Conservation (phyloP, 805 yeast genomes). For the Danielia oregonensis region DNA sequence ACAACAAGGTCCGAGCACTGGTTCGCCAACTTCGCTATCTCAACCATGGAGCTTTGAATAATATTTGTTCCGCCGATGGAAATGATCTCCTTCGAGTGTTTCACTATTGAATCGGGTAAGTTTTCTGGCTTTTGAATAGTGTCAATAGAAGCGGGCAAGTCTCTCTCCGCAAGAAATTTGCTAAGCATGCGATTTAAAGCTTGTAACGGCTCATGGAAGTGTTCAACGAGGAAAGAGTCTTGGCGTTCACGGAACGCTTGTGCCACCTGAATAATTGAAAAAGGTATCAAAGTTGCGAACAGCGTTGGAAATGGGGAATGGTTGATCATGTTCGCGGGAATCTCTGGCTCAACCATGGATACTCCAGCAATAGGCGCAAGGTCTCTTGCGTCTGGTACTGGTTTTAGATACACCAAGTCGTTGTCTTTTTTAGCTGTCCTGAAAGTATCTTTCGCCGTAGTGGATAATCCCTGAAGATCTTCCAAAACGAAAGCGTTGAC, state of each 20-base stretch:
- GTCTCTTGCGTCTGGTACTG: slow-evolving; percentile 47
- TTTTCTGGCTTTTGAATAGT: slow-evolving; percentile 53
- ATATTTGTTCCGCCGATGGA: slow-evolving; percentile 48
- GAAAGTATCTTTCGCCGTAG: slow-evolving; percentile 42
- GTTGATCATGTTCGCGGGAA: slow-evolving; percentile 26
- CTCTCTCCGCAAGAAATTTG: slow-evolving; percentile 42
- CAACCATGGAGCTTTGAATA: slow-evolving; percentile 41
- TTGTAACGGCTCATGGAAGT: slow-evolving; percentile 42
- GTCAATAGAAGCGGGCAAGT: slow-evolving; percentile 63
- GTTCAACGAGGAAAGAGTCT: slow-evolving; percentile 47
- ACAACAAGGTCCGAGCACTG: slow-evolving; percentile 42
- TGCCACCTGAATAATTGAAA: slow-evolving; percentile 58
- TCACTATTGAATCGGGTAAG: slow-evolving; percentile 55
- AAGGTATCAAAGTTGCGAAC: slow-evolving; percentile 51
- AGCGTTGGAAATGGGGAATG: slow-evolving; percentile 17
- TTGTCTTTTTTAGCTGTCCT: slow-evolving; percentile 70
- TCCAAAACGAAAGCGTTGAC: slow-evolving; percentile 42
- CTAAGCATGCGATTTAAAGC: slow-evolving; percentile 44
- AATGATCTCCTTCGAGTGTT: slow-evolving; percentile 52
- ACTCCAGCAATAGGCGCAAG: slow-evolving; percentile 46
- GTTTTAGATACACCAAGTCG: slow-evolving; percentile 70
- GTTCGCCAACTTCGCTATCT: slow-evolving; percentile 40
- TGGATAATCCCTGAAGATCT: slow-evolving; percentile 50
- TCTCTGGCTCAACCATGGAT: slow-evolving; percentile 51
- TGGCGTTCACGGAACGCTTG: slow-evolving; percentile 67